Evolutionary conservation across 2,329 filamentous ascomycete species (phyloP).

Genomic region (Claviceps africana): DNA sequence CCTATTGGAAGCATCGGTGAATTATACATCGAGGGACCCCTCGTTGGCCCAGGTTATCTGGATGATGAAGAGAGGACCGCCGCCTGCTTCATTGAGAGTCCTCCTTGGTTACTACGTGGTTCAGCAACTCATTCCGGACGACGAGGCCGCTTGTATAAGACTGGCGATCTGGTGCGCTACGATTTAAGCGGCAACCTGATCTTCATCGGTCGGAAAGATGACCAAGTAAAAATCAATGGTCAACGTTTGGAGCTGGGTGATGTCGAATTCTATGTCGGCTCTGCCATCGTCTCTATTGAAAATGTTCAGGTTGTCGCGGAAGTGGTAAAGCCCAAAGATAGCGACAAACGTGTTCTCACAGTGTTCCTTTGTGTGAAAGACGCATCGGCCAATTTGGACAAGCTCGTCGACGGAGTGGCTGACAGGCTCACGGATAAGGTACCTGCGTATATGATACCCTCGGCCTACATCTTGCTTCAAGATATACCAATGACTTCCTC

Average conservation of each 20-base stretch:
- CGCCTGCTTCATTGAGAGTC: conserved; percentile 13
- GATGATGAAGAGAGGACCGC: conserved; percentile 10
- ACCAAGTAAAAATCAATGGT: conserved; percentile 43
- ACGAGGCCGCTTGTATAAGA: conserved; percentile 10
- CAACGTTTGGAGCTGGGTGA: conserved; percentile 8
- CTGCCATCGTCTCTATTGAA: not conserved
- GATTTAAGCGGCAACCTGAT: conserved; percentile 21
- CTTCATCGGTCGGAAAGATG: conserved; percentile 32
- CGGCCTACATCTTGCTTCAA: conserved; percentile 5
- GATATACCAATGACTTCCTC: conserved; percentile 8
- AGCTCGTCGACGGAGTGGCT: not conserved
- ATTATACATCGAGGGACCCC: conserved; percentile 14
- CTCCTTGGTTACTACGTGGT: conserved; percentile 7
- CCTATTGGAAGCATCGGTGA: conserved; percentile 13
- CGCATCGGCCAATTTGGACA: not conserved
- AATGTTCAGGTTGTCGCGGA: not conserved
- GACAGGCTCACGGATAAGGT: not conserved
- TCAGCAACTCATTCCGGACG: conserved; percentile 12
- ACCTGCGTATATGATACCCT: conserved; percentile 8
- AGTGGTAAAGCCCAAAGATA: not conserved
- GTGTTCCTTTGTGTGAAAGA: not conserved
- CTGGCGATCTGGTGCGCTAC: conserved; percentile 14
- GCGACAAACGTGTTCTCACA: not conserved
- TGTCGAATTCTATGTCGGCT: conserved; percentile 2
- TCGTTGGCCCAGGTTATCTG: conserved; percentile 13